These are phyloP conservation scores for Balansia obtecta DNA, from an alignment of 2,329 filamentous ascomycete genomes.

Conservation along the genomic window DNA sequence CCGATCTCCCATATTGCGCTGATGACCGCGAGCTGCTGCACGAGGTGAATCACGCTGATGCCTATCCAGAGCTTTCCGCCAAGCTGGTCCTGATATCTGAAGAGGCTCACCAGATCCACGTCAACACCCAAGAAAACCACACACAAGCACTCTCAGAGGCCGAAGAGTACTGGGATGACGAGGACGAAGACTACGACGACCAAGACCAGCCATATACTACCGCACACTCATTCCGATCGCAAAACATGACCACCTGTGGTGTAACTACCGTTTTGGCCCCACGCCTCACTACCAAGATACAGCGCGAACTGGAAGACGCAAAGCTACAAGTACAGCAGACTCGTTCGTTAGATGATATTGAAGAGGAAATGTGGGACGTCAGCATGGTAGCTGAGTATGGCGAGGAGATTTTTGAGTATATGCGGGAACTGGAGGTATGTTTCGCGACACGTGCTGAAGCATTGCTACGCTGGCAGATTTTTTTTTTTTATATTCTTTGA, in stretches of 20 bases:
- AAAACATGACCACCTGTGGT: conserved; percentile 42
- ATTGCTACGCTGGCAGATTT: too few relatives aligned
- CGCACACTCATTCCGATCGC: conserved; percentile 62
- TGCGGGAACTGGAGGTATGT: conserved; percentile 74
- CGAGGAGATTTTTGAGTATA: conserved; percentile 90
- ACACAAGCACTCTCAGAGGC: conserved; percentile 24
- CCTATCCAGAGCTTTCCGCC: conserved; percentile 12
- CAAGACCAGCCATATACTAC: conserved; percentile 60
- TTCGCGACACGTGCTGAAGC: background rate
- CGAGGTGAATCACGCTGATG: conserved; percentile 14
- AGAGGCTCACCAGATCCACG: conserved; percentile 14
- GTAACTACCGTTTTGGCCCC: conserved; percentile 56
- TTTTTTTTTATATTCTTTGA: background rate
- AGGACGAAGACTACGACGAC: conserved; percentile 54
- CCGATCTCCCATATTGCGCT: conserved; percentile 14
- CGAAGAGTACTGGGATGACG: conserved; percentile 69
- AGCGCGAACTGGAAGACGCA: conserved; percentile 58
- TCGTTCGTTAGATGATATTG: conserved; percentile 59
- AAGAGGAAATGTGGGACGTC: conserved; percentile 85
- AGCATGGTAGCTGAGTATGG: conserved; percentile 97
- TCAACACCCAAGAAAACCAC: conserved; percentile 13
- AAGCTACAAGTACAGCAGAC: conserved; percentile 57
- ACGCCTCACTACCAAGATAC: conserved; percentile 52
- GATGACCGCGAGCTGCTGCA: conserved; percentile 14
- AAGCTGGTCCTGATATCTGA: conserved; percentile 20